phyloP scores from a whole-genome alignment of 129 eudicot genomes.

The Glebionis coronaria region DNA sequence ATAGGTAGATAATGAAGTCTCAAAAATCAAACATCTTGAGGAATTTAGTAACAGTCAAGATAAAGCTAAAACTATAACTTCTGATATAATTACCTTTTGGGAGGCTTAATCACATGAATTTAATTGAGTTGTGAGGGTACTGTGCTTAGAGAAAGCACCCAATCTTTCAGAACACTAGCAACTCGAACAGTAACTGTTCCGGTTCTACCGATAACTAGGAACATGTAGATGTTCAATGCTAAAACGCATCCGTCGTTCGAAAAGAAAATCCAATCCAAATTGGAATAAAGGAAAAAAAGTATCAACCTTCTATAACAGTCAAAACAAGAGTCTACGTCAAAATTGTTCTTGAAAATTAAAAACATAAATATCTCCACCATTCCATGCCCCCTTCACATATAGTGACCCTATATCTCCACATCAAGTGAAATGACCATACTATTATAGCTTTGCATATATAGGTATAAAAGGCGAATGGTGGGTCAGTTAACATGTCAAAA shows the following conservation, averaged over 20 bases:
- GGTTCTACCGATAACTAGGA: conserved; percentile 96
- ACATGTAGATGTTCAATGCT: conserved; percentile 85
- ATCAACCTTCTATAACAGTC: background rate
- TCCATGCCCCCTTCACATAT: background rate
- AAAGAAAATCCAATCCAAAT: conserved; percentile 97
- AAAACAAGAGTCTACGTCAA: background rate
- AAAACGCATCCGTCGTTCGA: conserved; percentile 89
- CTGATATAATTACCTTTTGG: too few species aligned
- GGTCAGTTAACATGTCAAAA: background rate
- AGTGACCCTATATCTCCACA: background rate
- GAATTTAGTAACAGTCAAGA: too few species aligned
- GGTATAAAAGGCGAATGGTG: background rate
- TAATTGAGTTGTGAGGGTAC: too few species aligned
- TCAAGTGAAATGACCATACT: background rate
- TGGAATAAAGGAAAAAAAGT: conserved; percentile 54
- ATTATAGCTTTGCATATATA: background rate
- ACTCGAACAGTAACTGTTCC: conserved; percentile 96
- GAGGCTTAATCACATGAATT: too few species aligned
- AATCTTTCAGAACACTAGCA: conserved; percentile 95
- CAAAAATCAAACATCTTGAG: too few species aligned
- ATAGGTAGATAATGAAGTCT: too few species aligned
- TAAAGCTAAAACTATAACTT: too few species aligned
- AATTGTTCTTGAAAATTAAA: background rate
- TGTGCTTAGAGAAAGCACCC: too few species aligned
- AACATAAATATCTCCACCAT: background rate